phyloP scores from a whole-genome alignment of 306 rosid genomes.

The Phaseolus lunatus region DNA sequence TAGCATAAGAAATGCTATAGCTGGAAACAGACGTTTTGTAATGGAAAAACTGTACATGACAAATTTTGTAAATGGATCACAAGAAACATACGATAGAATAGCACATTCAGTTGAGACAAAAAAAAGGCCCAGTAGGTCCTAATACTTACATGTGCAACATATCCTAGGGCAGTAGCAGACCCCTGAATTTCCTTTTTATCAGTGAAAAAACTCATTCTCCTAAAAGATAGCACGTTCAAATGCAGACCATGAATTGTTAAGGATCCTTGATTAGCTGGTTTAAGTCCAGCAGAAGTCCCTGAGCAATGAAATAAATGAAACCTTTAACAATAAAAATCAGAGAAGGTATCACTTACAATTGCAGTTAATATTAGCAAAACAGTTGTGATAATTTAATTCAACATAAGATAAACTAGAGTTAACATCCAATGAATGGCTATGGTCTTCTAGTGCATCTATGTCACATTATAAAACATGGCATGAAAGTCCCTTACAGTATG shows the following conservation, averaged over 20 bases:
- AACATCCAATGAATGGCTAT: conserved; percentile 9
- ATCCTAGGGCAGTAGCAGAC: conserved; percentile 95
- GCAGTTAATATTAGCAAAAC: conserved; percentile 37
- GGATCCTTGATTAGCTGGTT: conserved; percentile 73
- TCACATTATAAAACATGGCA: neutral
- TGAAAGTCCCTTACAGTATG: neutral
- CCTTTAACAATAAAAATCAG: conserved; percentile 36
- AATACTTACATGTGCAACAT: conserved; percentile 83
- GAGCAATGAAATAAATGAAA: conserved; percentile 40
- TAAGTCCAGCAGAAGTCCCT: conserved; percentile 73
- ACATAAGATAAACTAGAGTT: conserved; percentile 15
- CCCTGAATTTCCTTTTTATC: conserved; percentile 92
- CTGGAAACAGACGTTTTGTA: conserved; percentile 19
- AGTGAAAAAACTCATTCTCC: conserved; percentile 83
- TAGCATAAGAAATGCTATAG: conserved; percentile 20
- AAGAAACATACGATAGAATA: neutral
- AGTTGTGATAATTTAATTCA: neutral
- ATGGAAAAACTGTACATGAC: neutral
- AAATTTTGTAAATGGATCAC: neutral
- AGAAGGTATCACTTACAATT: conserved; percentile 25
- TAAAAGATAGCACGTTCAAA: conserved; percentile 82
- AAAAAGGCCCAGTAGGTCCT: conserved; percentile 11
- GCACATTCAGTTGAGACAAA: conserved; percentile 20
- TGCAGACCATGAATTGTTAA: conserved; percentile 88
- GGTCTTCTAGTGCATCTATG: conserved; percentile 18